A percentile compares a stretch with the other conserved stretches of the same genome.
Conservation (phyloP, 148 eudicot genomes). For the Hydrangea macrophylla region DNA sequence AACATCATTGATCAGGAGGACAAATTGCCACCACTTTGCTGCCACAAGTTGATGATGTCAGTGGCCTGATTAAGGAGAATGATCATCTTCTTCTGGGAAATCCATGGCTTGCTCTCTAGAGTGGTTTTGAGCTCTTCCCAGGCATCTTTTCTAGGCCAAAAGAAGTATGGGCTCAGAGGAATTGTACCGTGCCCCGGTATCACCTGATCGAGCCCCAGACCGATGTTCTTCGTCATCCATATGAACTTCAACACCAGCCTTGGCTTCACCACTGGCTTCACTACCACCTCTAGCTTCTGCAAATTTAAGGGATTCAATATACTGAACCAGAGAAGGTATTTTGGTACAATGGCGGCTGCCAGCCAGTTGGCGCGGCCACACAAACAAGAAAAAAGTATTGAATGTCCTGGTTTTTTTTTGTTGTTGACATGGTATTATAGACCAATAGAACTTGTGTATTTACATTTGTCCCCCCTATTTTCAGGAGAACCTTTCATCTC, state of each 20-base stretch:
- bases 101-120: constrained; percentile 87
- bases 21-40: constrained; percentile 82
- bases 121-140: constrained; percentile 88
- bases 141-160: constrained; percentile 96
- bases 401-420: no score
- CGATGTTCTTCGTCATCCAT: constrained; percentile 97
- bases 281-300: constrained; percentile 41
- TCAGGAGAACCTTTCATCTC: no score
- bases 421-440: no score
- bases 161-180: constrained; percentile 78
- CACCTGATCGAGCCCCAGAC: constrained; percentile 61
- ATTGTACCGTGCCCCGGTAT: constrained; percentile 77
- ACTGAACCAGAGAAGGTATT: no score
- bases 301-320: neutral
- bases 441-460: no score
- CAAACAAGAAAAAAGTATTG: no score
- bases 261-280: constrained; percentile 49
- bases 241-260: constrained; percentile 76
- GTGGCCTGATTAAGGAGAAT: constrained; percentile 91
- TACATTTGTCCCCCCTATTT: no score
- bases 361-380: no score
- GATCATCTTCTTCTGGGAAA: constrained; percentile 87
- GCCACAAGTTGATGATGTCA: constrained; percentile 91
- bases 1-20: no score
- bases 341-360: no score